Evolutionary conservation across 1,139 yeast species (phyloP).

Genomic region (Lodderomyces beijingensis): DNA sequence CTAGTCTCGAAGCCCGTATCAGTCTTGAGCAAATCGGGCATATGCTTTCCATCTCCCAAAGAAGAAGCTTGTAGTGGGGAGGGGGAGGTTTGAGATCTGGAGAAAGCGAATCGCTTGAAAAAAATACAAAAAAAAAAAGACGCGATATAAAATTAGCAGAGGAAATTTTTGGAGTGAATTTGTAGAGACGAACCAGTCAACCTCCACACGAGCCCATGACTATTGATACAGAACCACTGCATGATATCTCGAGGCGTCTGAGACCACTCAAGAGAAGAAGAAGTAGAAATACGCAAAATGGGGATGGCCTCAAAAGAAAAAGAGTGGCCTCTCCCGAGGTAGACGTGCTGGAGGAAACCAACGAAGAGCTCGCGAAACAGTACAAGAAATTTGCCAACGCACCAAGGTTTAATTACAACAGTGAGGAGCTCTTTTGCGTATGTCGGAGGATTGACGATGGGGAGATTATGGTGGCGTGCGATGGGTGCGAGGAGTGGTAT

Average conservation of each 20-base stretch:
- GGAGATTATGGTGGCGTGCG: slow-evolving; percentile 87
- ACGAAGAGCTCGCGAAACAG: slow-evolving; percentile 42
- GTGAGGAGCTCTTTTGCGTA: slow-evolving; percentile 70
- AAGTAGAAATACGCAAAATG: not conserved
- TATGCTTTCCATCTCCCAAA: slow-evolving; percentile 9
- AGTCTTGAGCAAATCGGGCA: slow-evolving; percentile 37
- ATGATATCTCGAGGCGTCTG: not conserved
- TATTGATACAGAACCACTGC: no score
- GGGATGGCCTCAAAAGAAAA: slow-evolving; percentile 3
- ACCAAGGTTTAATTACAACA: slow-evolving; percentile 41
- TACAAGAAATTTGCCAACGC: slow-evolving; percentile 41
- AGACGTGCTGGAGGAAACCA: slow-evolving; percentile 18
- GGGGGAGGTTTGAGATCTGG: no score
- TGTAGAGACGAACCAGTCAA: no score
- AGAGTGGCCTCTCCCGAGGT: not conserved
- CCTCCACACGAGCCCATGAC: no score
- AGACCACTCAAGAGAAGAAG: slow-evolving; percentile 1
- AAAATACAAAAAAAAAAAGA: no score
- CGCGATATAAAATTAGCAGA: no score
- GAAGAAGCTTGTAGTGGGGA: no score
- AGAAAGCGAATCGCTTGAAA: no score
- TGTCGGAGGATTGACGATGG: slow-evolving; percentile 75
- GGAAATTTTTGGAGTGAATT: no score
- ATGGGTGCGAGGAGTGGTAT: slow-evolving; percentile 94
- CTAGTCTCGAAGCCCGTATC: slow-evolving; percentile 23